Evolutionary conservation across 2,329 filamentous ascomycete genomes (phyloP).

Genomic region (Penicillium sp.): DNA sequence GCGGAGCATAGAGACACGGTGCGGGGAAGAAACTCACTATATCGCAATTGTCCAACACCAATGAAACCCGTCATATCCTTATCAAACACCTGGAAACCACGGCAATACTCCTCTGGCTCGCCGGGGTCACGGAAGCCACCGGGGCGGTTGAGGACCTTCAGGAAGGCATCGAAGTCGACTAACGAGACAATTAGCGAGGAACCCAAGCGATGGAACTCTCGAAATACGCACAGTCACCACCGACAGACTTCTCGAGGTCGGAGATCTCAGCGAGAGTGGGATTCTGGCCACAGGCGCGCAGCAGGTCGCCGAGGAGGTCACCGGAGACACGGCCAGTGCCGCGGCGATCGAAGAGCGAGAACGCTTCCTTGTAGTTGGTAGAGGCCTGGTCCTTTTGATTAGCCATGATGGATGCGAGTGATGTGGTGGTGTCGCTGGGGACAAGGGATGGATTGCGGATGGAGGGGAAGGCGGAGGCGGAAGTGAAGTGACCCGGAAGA

Average conservation of each 20-base stretch:
- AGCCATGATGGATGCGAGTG: conserved; percentile 13
- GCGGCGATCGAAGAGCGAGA: conserved; percentile 99
- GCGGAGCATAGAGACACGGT: no score
- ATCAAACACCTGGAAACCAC: conserved; percentile 98
- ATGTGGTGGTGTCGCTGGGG: conserved; percentile 1
- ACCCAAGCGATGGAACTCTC: neutral
- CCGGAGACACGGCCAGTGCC: conserved; percentile 88
- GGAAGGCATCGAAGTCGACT: conserved; percentile 99
- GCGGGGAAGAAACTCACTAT: conserved; percentile 53
- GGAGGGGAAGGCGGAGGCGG: conserved; percentile 4
- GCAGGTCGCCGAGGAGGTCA: conserved; percentile 84
- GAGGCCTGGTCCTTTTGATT: conserved; percentile 56
- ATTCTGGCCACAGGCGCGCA: conserved; percentile 97
- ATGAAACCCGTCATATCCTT: conserved; percentile 99
- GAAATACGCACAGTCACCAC: conserved; percentile 76
- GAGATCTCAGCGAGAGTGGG: conserved; percentile 89
- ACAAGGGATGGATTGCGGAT: neutral
- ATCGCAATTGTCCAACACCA: conserved; percentile 94
- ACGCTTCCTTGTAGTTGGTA: conserved; percentile 99
- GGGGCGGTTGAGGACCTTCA: conserved; percentile 93
- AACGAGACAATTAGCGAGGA: neutral
- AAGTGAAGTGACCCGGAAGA: neutral
- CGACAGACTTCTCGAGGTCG: conserved; percentile 86
- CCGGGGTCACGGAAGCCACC: conserved; percentile 97
- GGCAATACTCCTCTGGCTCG: conserved; percentile 96